Percentiles rank a stretch among this genome's conserved stretches.
Evolutionary conservation across 768 basidiomycete genomes (phyloP).

Genomic region (Strobilomyces dryophilus): DNA sequence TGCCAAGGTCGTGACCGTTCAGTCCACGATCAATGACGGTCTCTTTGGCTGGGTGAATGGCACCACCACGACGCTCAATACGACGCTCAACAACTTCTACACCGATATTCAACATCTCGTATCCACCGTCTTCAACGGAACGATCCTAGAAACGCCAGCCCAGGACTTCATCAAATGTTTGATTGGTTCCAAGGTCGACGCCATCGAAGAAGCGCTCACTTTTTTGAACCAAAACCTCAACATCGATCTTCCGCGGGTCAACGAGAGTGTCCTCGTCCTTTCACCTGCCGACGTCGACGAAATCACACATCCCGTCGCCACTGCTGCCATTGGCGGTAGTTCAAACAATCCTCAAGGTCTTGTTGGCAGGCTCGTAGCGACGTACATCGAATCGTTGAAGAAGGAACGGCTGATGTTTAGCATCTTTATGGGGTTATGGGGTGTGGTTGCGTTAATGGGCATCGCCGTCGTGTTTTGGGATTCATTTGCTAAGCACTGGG

Average conservation of each 20-base stretch:
- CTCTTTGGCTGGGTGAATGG: slow-evolving; percentile 94
- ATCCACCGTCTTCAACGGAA: slow-evolving; percentile 75
- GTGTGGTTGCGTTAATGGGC: slow-evolving; percentile 77
- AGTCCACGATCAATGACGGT: slow-evolving; percentile 77
- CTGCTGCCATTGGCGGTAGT: slow-evolving; percentile 70
- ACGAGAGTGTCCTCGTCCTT: slow-evolving; percentile 70
- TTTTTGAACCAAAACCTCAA: slow-evolving; percentile 88
- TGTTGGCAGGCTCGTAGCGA: slow-evolving; percentile 65
- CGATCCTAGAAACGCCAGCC: slow-evolving; percentile 74
- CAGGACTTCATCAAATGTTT: slow-evolving; percentile 88
- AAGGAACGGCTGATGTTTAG: slow-evolving; percentile 82
- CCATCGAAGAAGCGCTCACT: slow-evolving; percentile 81
- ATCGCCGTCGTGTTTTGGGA: slow-evolving; percentile 69
- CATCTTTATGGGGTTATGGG: slow-evolving; percentile 84
- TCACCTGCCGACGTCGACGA: slow-evolving; percentile 70
- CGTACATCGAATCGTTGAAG: slow-evolving; percentile 68
- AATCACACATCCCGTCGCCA: slow-evolving; percentile 72
- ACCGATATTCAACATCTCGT: slow-evolving; percentile 77
- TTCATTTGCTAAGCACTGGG: slow-evolving; percentile 48
- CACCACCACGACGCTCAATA: slow-evolving; percentile 84
- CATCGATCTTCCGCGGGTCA: slow-evolving; percentile 75
- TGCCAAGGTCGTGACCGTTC: slow-evolving; percentile 58
- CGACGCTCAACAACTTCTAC: slow-evolving; percentile 85
- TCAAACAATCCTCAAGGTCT: slow-evolving; percentile 53
- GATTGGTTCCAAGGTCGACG: slow-evolving; percentile 86